Conservation (phyloP, 2,329 filamentous ascomycete genomes). For the Pestalotiopsis sp. region DNA sequence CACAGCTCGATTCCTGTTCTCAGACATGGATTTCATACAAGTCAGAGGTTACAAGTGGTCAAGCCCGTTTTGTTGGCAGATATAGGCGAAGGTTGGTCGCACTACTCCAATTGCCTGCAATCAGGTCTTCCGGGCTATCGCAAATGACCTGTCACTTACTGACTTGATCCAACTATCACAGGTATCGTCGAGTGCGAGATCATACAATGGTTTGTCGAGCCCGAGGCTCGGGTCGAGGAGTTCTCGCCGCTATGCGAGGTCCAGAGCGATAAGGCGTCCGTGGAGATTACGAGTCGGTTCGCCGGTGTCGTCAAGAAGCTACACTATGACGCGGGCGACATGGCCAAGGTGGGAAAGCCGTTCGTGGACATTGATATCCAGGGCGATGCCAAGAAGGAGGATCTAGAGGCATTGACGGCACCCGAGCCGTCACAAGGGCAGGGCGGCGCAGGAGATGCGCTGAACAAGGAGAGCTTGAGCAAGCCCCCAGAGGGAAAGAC, state of each 20-base stretch:
- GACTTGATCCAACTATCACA: constrained; percentile 36
- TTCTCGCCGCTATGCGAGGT: constrained; percentile 98
- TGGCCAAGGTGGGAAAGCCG: constrained; percentile 92
- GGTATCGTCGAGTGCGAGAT: constrained; percentile 98
- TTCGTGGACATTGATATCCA: constrained; percentile 95
- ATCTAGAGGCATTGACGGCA: constrained; percentile 45
- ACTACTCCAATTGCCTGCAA: neutral
- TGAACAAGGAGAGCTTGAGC: constrained; percentile 25
- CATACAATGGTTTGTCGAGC: constrained; percentile 99
- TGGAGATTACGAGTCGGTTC: constrained; percentile 94
- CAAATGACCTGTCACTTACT: constrained; percentile 6
- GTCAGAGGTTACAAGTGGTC: constrained; percentile 55
- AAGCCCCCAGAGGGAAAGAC: constrained; percentile 19
- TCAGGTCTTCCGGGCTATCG: neutral
- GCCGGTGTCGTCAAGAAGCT: constrained; percentile 95
- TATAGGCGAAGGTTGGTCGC: constrained; percentile 74
- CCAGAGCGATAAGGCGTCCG: constrained; percentile 92
- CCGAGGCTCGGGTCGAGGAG: constrained; percentile 92
- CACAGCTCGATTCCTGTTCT: constrained; percentile 28
- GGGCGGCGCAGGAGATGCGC: constrained; percentile 24
- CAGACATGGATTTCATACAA: constrained; percentile 53
- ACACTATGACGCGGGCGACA: constrained; percentile 93
- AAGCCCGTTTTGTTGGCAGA: constrained; percentile 84
- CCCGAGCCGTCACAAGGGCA: constrained; percentile 33
- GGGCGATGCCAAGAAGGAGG: constrained; percentile 69